Percentiles rank a stretch among this genome's conserved stretches.
phyloP scores from a whole-genome alignment of 331 rosid genomes.

The Quercus tomentella region DNA sequence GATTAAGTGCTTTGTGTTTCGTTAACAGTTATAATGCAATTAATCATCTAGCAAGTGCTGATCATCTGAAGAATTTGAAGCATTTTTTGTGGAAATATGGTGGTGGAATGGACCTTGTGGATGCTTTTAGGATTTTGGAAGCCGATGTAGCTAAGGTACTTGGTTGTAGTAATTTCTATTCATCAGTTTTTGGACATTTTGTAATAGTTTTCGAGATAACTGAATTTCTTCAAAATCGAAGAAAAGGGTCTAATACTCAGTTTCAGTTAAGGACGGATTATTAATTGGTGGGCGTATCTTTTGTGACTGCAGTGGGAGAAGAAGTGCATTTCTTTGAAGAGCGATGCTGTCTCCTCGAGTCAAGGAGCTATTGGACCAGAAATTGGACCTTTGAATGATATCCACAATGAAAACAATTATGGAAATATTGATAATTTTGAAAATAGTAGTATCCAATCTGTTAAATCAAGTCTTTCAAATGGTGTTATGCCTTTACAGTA shows the following conservation, averaged over 20 bases:
- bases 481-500: constrained; percentile 87
- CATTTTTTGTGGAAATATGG: constrained; percentile 86
- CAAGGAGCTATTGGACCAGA: constrained; percentile 29
- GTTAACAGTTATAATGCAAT: constrained; percentile 60
- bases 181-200: not conserved
- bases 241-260: not conserved
- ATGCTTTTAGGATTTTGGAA: constrained; percentile 47
- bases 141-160: constrained; percentile 62
- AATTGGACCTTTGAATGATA: constrained; percentile 68
- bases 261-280: not conserved
- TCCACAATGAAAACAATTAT: constrained; percentile 68
- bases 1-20: constrained; percentile 4
- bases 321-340: constrained; percentile 41
- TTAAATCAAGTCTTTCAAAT: constrained; percentile 58
- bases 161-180: not conserved
- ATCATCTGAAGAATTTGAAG: constrained; percentile 77
- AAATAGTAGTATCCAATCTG: constrained; percentile 48
- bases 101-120: constrained; percentile 41
- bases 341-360: constrained; percentile 30
- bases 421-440: constrained; percentile 69
- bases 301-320: constrained; percentile 77
- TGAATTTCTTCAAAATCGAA: not conserved
- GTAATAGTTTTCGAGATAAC: not conserved
- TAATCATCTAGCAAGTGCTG: constrained; percentile 60
- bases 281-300: constrained; percentile 5